A percentile compares a stretch with the other conserved stretches of the same genome.
Conservation (phyloP, 192 early-diverging fungal species). For the Backusella parvicylindrica region DNA sequence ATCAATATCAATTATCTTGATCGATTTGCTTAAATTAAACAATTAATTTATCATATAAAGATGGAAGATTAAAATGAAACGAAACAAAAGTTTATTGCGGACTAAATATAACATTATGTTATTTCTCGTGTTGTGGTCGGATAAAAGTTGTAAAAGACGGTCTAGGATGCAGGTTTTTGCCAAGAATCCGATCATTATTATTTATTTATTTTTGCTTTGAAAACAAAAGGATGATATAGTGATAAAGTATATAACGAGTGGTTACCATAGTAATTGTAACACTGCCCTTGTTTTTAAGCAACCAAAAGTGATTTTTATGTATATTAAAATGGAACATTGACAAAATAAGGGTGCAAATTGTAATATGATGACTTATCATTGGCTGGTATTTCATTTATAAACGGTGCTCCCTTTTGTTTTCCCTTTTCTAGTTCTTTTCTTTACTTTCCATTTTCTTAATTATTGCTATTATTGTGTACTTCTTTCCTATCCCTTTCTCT, state of each 20-base stretch:
- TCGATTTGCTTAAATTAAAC: neutral
- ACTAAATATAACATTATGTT: neutral
- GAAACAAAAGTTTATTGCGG: neutral
- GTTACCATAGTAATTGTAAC: neutral
- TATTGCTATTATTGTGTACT: neutral
- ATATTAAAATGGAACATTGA: neutral
- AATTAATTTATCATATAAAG: neutral
- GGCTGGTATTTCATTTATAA: conserved; percentile 3
- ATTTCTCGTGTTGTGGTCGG: neutral
- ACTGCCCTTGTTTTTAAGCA: neutral
- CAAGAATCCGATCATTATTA: neutral
- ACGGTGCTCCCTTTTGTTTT: neutral
- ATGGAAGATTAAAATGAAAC: neutral
- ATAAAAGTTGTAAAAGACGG: neutral
- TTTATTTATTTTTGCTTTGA: neutral
- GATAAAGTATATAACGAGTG: neutral
- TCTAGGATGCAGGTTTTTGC: neutral
- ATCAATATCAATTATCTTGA: neutral
- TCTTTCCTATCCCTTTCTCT: no score
- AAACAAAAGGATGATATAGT: neutral
- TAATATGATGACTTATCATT: neutral
- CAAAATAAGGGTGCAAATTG: neutral
- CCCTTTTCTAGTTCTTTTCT: conserved; percentile 1
- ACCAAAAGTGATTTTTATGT: neutral
- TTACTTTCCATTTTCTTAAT: neutral